Evolutionary conservation across 768 basidiomycete genomes (phyloP), one percentile per base, ranked within the genome.

Genomic region (Cyathus striatus): DNA sequence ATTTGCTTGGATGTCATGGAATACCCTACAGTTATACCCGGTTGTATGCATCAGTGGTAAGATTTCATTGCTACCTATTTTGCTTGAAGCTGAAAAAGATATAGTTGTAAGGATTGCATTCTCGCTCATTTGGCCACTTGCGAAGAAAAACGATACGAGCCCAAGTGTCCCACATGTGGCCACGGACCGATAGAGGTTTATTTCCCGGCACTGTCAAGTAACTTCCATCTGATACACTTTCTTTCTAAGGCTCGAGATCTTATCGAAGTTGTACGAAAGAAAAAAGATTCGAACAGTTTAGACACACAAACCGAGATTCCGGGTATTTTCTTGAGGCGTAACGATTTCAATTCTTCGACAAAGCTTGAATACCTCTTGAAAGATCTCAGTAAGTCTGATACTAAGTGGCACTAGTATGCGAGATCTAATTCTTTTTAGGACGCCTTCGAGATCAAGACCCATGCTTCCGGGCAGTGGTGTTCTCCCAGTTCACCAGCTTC

Each of bases 401-500:
- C 34, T 20, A 18, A 16, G 30, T 39, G 13, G 23, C 43, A n/a
- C 7, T n/a, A 33, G 23, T 23, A 23, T 36, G 22, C 3, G 22
- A 10, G 26, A 20, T 33, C 21, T 27, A n/a, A 7, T 41, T 21
- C 42, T 41, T 7, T 32, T 23, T 30, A 84, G 79, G 78, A 50
- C 72, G 78, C 51, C 60, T 90, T 50, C 66, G 74, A 55, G 72
- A 80, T 56, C 75, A 90, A 66, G 83, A 89, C 46, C 83, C 87
- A 1, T 72, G 68, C 52, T 90, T 89, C 61, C 78, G 87, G 25
- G 90, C 86, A 1, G 84, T 94, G 18, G 84, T 94, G 3, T 94
- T 94, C 60, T 91, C 89, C 1, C 89, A 94, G 52, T 93, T 93
- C 51, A 94, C 91, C 0, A 81, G 79, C 20, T 95, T 93, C 60